Conservation (phyloP, 768 basidiomycete genomes). For the Termitomyces sp. region DNA sequence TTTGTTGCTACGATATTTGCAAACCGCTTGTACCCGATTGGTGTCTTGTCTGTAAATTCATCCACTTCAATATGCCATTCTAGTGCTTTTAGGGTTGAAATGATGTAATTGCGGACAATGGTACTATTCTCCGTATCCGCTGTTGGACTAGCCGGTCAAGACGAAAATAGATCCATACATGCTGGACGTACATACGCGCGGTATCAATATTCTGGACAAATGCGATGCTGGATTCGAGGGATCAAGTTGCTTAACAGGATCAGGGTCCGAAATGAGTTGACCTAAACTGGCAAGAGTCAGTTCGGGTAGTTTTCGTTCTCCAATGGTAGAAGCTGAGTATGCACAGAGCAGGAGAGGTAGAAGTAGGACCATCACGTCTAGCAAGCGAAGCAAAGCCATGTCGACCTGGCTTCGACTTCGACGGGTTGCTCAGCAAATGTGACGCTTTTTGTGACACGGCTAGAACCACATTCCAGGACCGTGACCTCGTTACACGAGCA, state of each 20-base stretch:
- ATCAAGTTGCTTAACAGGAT: constrained; percentile 67
- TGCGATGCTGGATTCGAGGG: constrained; percentile 61
- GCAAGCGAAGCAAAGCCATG: constrained; percentile 8
- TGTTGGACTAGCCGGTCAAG: constrained; percentile 18
- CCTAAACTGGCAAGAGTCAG: constrained; percentile 48
- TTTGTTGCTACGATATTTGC: constrained; percentile 95
- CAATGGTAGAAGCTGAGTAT: constrained; percentile 31
- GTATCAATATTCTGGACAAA: constrained; percentile 80
- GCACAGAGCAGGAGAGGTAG: constrained; percentile 23
- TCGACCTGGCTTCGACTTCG: not conserved
- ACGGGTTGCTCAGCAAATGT: not conserved
- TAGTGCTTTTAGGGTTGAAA: constrained; percentile 59
- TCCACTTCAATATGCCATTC: constrained; percentile 90
- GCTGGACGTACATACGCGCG: constrained; percentile 59
- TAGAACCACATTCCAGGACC: too few species aligned
- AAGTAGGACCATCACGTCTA: constrained; percentile 21
- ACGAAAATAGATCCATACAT: constrained; percentile 2
- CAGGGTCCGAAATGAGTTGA: constrained; percentile 45
- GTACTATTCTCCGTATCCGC: constrained; percentile 77
- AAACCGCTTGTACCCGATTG: constrained; percentile 74
- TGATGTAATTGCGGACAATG: constrained; percentile 75
- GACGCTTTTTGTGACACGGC: not conserved
- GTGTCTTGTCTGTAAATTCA: constrained; percentile 71
- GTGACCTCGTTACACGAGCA: not conserved
- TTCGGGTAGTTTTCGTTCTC: constrained; percentile 32